Percentiles rank a stretch among this genome's conserved stretches.
Evolutionary conservation across 2,329 filamentous ascomycete species (phyloP).

Genomic region (Phialocephala sp.): DNA sequence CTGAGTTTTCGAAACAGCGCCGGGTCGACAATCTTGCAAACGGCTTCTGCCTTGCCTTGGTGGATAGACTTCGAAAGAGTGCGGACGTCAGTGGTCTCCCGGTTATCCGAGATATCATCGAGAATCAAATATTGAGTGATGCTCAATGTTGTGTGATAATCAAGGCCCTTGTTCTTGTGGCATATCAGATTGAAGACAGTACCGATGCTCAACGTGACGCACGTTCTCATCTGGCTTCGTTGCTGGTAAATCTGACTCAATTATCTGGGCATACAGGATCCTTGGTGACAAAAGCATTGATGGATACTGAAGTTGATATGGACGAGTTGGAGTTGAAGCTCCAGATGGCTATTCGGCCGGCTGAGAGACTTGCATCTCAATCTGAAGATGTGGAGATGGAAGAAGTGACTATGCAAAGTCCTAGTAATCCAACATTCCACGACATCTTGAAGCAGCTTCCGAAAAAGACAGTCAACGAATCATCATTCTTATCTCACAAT

Average conservation of each 20-base stretch:
- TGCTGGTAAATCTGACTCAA: constrained; percentile 70
- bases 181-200: constrained; percentile 61
- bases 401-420: constrained; percentile 42
- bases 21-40: constrained; percentile 74
- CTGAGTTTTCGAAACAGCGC: constrained; percentile 67
- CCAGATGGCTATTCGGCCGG: constrained; percentile 69
- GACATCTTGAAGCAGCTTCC: constrained; percentile 38
- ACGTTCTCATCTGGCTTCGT: constrained; percentile 67
- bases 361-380: constrained; percentile 54
- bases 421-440: constrained; percentile 41
- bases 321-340: constrained; percentile 77
- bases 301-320: constrained; percentile 72
- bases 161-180: constrained; percentile 66
- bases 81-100: constrained; percentile 61
- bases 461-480: constrained; percentile 45
- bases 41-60: constrained; percentile 70
- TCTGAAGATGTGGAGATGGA: constrained; percentile 59
- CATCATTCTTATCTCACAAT: constrained; percentile 59
- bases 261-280: constrained; percentile 61
- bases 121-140: constrained; percentile 64
- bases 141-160: constrained; percentile 69
- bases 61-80: constrained; percentile 66
- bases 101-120: constrained; percentile 65
- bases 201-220: constrained; percentile 60
- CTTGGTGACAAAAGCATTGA: constrained; percentile 70